These are phyloP conservation scores for Kurtzmaniella quercitrusa DNA, from an alignment of 1,139 yeast genomes.

Conservation along the genomic window DNA sequence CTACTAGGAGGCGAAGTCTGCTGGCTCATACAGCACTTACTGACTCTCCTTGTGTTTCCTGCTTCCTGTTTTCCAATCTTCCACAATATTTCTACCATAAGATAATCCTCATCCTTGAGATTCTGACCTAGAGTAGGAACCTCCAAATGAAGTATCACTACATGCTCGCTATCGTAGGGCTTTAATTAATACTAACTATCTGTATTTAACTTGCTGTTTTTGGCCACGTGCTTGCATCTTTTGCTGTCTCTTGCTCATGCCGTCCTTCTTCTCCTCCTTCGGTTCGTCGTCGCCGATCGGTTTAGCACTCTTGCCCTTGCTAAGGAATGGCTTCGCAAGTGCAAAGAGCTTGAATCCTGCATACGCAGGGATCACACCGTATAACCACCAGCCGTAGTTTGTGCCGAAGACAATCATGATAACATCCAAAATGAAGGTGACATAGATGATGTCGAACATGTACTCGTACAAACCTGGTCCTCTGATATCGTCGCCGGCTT, in stretches of 20 bases:
- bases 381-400: conserved; percentile 60
- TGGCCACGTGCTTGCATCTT: conserved; percentile 45
- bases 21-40: too few relatives aligned
- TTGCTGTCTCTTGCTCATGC: conserved; percentile 41
- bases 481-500: conserved; percentile 61
- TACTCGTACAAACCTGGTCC: conserved; percentile 73
- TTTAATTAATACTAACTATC: conserved; percentile 15
- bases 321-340: conserved; percentile 22
- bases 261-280: conserved; percentile 17
- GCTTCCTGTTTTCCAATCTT: too few relatives aligned
- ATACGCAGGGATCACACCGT: conserved; percentile 43
- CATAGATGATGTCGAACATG: conserved; percentile 68
- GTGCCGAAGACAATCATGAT: conserved; percentile 53
- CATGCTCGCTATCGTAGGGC: too few relatives aligned
- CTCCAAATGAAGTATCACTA: too few relatives aligned
- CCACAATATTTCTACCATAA: too few relatives aligned
- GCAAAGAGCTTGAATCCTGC: conserved; percentile 51
- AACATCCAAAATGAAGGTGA: conserved; percentile 60
- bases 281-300: conserved; percentile 11
- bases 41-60: too few relatives aligned
- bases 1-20: too few relatives aligned
- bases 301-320: conserved; percentile 9
- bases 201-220: conserved; percentile 27
- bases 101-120: too few relatives aligned
- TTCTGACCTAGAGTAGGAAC: too few relatives aligned